These are phyloP conservation scores for Mrakia gelida DNA, from an alignment of 768 basidiomycete species.

Conservation along the genomic window DNA sequence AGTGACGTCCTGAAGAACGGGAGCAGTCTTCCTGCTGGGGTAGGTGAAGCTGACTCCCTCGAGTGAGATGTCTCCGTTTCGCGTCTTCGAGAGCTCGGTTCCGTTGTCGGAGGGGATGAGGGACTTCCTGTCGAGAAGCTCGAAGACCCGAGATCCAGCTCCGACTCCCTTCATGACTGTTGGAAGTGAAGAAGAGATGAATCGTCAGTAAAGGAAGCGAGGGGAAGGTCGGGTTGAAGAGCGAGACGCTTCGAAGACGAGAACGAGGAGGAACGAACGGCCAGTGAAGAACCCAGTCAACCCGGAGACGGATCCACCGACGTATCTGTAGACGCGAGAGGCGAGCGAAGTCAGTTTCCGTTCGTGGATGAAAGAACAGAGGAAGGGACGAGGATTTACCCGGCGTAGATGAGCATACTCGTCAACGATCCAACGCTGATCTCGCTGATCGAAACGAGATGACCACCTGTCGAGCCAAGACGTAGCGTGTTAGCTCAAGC, in stretches of 20 bases:
- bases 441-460: constrained; percentile 76
- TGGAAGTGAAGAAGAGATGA: not conserved
- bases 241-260: not conserved
- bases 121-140: constrained; percentile 29
- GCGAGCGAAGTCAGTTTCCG: no score
- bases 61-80: constrained; percentile 30
- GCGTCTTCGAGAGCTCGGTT: not conserved
- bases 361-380: constrained; percentile 45
- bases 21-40: constrained; percentile 19
- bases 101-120: constrained; percentile 14
- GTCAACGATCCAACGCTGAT: constrained; percentile 60
- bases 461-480: constrained; percentile 60
- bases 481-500: no score
- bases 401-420: constrained; percentile 48
- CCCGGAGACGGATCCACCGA: constrained; percentile 29
- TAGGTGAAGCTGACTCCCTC: constrained; percentile 28
- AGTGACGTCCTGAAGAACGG: constrained; percentile 18
- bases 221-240: no score
- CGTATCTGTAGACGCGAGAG: constrained; percentile 15
- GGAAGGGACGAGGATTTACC: constrained; percentile 11
- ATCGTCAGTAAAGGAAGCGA: not conserved
- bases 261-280: not conserved
- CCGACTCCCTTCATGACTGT: constrained; percentile 31
- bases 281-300: constrained; percentile 32
- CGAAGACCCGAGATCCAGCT: constrained; percentile 31